Percentiles rank a stretch among this genome's conserved stretches.
Evolutionary conservation across 2,329 filamentous ascomycete genomes (phyloP).

Genomic region (Fusarium nelsonii): DNA sequence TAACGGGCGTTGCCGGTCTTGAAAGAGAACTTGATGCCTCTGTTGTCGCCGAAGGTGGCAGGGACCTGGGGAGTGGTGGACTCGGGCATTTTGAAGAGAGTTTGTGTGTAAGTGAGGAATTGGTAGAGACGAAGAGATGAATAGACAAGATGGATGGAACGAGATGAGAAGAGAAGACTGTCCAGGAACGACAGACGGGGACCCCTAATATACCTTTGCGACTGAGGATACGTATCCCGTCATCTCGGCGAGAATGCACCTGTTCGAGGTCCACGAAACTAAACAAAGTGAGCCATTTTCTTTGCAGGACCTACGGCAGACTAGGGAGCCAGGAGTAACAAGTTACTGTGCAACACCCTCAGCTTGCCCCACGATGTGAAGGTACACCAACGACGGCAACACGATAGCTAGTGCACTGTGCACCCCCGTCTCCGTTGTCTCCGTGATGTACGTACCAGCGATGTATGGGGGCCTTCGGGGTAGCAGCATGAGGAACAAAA

Average conservation of each 20-base stretch:
- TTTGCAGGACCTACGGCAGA: constrained; percentile 16
- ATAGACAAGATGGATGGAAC: constrained; percentile 2
- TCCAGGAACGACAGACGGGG: constrained; percentile 5
- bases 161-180: not conserved
- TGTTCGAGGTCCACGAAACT: constrained; percentile 41
- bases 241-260: constrained; percentile 29
- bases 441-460: constrained; percentile 14
- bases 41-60: constrained; percentile 53
- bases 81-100: constrained; percentile 40
- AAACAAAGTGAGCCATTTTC: constrained; percentile 50
- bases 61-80: constrained; percentile 39
- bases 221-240: constrained; percentile 45
- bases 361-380: constrained; percentile 49
- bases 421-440: constrained; percentile 27
- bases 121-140: not conserved
- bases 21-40: constrained; percentile 61
- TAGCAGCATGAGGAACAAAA: too few species aligned
- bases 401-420: constrained; percentile 21
- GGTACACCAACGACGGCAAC: constrained; percentile 33
- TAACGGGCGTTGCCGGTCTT: constrained; percentile 57
- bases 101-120: constrained; percentile 21
- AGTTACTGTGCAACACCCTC: constrained; percentile 34
- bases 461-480: constrained; percentile 9
- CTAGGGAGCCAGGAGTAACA: not conserved
- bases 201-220: constrained; percentile 46